Evolutionary conservation across 1,284 basidiomycete species (phyloP), one percentile per base, ranked within the genome.

Genomic region (Malassezia japonica): DNA sequence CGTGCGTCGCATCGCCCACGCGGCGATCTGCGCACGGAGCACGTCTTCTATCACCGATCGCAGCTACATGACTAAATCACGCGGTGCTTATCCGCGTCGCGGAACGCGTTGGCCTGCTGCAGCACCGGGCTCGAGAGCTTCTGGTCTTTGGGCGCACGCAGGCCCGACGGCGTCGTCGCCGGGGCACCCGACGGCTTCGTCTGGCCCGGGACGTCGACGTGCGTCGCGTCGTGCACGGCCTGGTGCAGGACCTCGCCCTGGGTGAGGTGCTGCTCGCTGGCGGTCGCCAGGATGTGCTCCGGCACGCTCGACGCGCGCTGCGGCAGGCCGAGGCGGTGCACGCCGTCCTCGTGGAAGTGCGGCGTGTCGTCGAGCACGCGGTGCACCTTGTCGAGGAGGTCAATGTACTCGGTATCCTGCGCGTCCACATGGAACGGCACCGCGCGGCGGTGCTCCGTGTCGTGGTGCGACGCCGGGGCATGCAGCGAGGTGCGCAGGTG

Each of bases 401-500:
- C 18, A 18, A 36, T 37, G 39, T 48, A 50, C 29, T 25, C 13
- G 23, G 34, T 18, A 25, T 55, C 47, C 32, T 35, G 23, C n/a
- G 27, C 21, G 3, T 50, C 29, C n/a, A 49, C 32, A 7, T 25
- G 12, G 23, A 55, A 50, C 3, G 52, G 52, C 36, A 49, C 10
- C 18, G 42, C 48, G 16, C 46, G 51, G 24, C 51, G 51, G 29
- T 43, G 32, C 33, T 37, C 40, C 9, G 40, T 16, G 33, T 39
- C 20, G 15, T 36, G 13, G 6, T 9, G 15, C 1, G 20, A 15
- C 5, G 20, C 24, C 25, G 38, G 29, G 34, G 15, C 9, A 6
- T 25, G 15, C 39, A 59, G 35, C 32, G 60, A 54, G 23, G 56
- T 36, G 7, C 65, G 62, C 50, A 66, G 38, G n/a, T 59, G 57